These are phyloP conservation scores for Colletotrichum sp. DNA, from an alignment of 2,329 filamentous ascomycete species.

Conservation along the genomic window DNA sequence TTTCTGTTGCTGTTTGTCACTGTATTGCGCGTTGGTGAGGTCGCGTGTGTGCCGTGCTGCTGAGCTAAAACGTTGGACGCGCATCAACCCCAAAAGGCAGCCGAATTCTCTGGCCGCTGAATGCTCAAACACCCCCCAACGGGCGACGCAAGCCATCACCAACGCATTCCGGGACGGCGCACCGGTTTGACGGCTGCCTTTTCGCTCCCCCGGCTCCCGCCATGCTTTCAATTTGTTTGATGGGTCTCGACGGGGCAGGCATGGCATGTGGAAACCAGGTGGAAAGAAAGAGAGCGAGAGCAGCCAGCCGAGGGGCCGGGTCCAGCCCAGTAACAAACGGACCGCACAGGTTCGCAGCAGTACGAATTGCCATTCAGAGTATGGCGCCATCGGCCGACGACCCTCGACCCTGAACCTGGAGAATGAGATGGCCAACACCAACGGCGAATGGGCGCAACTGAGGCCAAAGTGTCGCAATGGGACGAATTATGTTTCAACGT, in stretches of 20 bases:
- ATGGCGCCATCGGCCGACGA: neutral
- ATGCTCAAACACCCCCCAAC: neutral
- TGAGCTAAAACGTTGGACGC: neutral
- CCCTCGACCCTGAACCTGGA: neutral
- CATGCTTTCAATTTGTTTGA: neutral
- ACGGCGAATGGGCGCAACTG: neutral
- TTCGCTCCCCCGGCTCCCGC: neutral
- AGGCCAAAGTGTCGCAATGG: neutral
- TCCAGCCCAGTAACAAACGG: neutral
- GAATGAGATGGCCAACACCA: neutral
- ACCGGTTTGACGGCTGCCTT: conserved; percentile 13
- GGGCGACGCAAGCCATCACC: conserved; percentile 3
- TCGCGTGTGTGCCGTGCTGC: neutral
- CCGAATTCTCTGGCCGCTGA: conserved; percentile 10
- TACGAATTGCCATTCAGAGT: neutral
- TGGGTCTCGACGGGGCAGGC: neutral
- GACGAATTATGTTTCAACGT: conserved; percentile 1
- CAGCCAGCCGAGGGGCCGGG: neutral
- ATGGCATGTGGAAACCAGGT: neutral
- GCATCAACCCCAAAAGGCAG: neutral
- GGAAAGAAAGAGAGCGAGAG: neutral
- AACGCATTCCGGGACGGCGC: neutral
- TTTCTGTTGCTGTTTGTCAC: neutral
- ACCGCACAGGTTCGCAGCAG: neutral
- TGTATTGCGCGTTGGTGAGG: neutral